These are phyloP conservation scores for Colletotrichum abscissum DNA, from an alignment of 2,329 filamentous ascomycete species.

Conservation along the genomic window DNA sequence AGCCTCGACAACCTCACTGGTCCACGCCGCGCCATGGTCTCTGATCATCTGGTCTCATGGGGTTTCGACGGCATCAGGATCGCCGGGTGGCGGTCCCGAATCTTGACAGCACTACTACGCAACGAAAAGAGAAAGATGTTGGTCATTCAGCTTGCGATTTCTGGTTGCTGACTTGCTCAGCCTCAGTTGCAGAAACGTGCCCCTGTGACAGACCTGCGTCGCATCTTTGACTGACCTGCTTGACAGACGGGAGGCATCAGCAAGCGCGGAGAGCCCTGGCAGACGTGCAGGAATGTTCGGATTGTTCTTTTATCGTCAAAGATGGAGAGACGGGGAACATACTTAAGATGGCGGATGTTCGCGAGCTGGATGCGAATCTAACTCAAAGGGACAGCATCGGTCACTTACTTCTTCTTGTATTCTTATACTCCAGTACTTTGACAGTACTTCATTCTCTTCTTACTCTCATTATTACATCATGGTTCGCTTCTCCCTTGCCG, in stretches of 20 bases:
- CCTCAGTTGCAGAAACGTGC: slow-evolving; percentile 24
- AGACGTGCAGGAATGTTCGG: background rate
- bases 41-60: slow-evolving; percentile 10
- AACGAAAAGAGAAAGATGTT: background rate
- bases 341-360: slow-evolving; percentile 21
- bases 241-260: slow-evolving; percentile 1
- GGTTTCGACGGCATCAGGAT: background rate
- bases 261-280: slow-evolving; percentile 1
- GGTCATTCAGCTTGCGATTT: background rate
- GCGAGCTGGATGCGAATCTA: background rate
- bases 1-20: slow-evolving; percentile 38
- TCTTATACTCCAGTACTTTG: background rate
- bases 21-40: slow-evolving; percentile 5
- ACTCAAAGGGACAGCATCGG: background rate
- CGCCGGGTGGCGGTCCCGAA: slow-evolving; percentile 4
- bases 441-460: background rate
- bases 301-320: background rate
- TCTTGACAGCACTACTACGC: background rate
- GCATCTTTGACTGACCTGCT: slow-evolving; percentile 12
- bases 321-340: background rate
- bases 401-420: background rate
- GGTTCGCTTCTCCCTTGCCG: slow-evolving; percentile 28
- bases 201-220: slow-evolving; percentile 33
- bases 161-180: slow-evolving; percentile 9
- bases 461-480: background rate